A percentile compares a stretch with the other conserved stretches of the same genome.
These are phyloP conservation scores for Citrus reticulata DNA, from an alignment of 345 rosid species.

Conservation along the genomic window DNA sequence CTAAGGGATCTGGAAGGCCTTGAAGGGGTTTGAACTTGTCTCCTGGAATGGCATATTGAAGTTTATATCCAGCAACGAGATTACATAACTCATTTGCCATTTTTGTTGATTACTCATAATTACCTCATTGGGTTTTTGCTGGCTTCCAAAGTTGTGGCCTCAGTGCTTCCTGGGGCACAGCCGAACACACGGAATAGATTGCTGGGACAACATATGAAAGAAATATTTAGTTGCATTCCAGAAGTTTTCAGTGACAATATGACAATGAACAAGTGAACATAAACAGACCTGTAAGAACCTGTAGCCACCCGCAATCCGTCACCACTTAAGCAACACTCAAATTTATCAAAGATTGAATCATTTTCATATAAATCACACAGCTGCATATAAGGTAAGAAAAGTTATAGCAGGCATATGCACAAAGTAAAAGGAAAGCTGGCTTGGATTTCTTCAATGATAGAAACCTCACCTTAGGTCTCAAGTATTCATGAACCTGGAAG, in stretches of 20 bases:
- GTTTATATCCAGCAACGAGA: neutral
- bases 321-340: conserved; percentile 95
- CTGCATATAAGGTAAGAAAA: conserved; percentile 38
- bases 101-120: neutral
- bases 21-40: conserved; percentile 74
- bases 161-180: conserved; percentile 65
- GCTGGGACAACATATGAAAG: conserved; percentile 35
- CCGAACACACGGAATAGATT: conserved; percentile 96
- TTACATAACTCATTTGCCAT: neutral
- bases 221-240: conserved; percentile 12
- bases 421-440: neutral
- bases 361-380: conserved; percentile 97
- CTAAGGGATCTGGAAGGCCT: conserved; percentile 74
- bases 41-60: conserved; percentile 42
- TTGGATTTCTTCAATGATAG: neutral
- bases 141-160: conserved; percentile 91
- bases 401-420: conserved; percentile 14
- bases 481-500: conserved; percentile 75
- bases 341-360: conserved; percentile 97
- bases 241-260: conserved; percentile 12
- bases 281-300: conserved; percentile 90
- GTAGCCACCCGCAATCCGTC: conserved; percentile 91
- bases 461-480: conserved; percentile 71
- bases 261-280: conserved; percentile 4
- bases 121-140: conserved; percentile 99